phyloP scores from a whole-genome alignment of 2,329 filamentous ascomycete species.

The Diaporthe vaccinii region DNA sequence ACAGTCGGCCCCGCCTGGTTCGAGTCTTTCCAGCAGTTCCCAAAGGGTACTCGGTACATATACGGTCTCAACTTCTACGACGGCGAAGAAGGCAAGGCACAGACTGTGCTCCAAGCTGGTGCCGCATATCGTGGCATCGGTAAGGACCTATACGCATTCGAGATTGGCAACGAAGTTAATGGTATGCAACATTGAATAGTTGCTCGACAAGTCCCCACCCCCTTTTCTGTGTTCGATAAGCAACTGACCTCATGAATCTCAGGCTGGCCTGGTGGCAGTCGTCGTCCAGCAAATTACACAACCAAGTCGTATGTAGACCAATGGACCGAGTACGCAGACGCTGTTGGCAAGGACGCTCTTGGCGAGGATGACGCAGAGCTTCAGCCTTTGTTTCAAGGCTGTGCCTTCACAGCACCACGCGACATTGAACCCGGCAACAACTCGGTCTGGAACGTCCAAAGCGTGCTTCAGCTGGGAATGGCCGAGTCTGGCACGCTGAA shows the following conservation, averaged over 20 bases:
- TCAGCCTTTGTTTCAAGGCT: constrained; percentile 33
- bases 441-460: constrained; percentile 32
- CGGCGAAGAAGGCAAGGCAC: neutral
- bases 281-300: constrained; percentile 24
- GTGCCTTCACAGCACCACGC: constrained; percentile 32
- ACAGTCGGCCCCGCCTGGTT: constrained; percentile 29
- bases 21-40: constrained; percentile 30
- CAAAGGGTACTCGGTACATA: constrained; percentile 13
- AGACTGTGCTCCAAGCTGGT: constrained; percentile 11
- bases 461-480: constrained; percentile 14
- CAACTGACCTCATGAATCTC: neutral
- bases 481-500: constrained; percentile 5
- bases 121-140: constrained; percentile 15
- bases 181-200: neutral
- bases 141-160: constrained; percentile 22
- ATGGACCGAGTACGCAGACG: constrained; percentile 31
- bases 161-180: constrained; percentile 34
- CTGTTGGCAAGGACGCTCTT: constrained; percentile 4
- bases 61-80: constrained; percentile 31
- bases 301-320: constrained; percentile 28
- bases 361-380: constrained; percentile 2
- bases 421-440: neutral
- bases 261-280: constrained; percentile 29
- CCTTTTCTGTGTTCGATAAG: too few relatives aligned
- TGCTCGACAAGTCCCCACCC: neutral